These are phyloP conservation scores for Cyberlindnera mycetangii DNA, from an alignment of 805 yeast genomes.

Conservation along the genomic window DNA sequence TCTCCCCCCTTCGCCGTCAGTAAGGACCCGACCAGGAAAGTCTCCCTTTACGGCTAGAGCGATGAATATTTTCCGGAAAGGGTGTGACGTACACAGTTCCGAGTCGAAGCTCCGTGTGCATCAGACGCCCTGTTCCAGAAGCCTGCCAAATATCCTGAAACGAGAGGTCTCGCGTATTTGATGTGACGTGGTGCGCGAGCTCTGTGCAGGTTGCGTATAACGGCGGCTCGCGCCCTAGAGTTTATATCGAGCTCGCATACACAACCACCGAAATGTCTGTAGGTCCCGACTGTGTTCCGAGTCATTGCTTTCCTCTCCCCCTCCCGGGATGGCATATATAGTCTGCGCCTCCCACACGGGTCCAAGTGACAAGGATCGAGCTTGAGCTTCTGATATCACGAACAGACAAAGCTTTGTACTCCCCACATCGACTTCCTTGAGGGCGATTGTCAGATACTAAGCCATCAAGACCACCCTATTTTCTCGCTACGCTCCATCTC, in stretches of 20 bases:
- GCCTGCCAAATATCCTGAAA: slow-evolving; percentile 10
- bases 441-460: no score
- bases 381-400: no score
- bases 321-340: slow-evolving; percentile 4
- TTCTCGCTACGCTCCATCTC: background rate
- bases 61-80: no score
- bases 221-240: slow-evolving; percentile 10
- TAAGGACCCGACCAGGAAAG: no score
- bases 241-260: slow-evolving; percentile 8
- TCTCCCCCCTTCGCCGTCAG: no score
- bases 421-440: no score
- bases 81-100: background rate
- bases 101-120: background rate
- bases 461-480: background rate
- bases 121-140: slow-evolving; percentile 1
- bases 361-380: no score
- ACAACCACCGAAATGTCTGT: background rate
- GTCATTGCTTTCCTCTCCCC: background rate
- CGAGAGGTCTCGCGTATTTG: slow-evolving; percentile 10
- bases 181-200: slow-evolving; percentile 5
- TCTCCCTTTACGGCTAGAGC: no score
- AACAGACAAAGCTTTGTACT: no score
- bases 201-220: background rate
- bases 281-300: background rate
- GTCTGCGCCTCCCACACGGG: slow-evolving; percentile 1